phyloP scores from a whole-genome alignment of 2,329 filamentous ascomycete species.

The Cladophialophora chaetospira region DNA sequence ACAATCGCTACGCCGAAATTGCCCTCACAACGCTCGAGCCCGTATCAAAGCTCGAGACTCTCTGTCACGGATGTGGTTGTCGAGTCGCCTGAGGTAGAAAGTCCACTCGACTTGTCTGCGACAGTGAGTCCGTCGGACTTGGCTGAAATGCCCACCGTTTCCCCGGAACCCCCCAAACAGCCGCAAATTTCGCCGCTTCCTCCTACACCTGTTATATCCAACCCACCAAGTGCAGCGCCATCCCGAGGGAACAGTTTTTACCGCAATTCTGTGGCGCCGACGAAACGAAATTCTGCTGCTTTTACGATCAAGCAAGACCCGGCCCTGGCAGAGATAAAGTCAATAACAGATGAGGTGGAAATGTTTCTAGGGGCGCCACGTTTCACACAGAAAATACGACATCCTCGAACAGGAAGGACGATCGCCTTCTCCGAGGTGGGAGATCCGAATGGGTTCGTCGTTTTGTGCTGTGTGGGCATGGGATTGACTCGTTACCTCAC shows the following conservation, averaged over 20 bases:
- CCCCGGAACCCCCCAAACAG: conserved; percentile 11
- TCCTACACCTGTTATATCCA: neutral
- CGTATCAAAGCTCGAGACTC: conserved; percentile 29
- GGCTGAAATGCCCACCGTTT: conserved; percentile 27
- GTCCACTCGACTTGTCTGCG: conserved; percentile 21
- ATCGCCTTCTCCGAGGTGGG: conserved; percentile 98
- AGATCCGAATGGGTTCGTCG: conserved; percentile 84
- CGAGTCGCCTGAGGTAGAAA: conserved; percentile 28
- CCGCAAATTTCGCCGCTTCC: conserved; percentile 1
- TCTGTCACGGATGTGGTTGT: conserved; percentile 31
- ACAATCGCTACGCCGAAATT: conserved; percentile 28
- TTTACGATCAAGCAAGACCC: conserved; percentile 16
- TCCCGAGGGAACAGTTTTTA: conserved; percentile 22
- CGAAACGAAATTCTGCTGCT: conserved; percentile 19
- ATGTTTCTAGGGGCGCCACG: conserved; percentile 80
- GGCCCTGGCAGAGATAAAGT: conserved; percentile 67
- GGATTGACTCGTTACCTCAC: conserved; percentile 93
- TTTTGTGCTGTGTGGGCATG: conserved; percentile 98
- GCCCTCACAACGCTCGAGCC: conserved; percentile 23
- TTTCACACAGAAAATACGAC: conserved; percentile 81
- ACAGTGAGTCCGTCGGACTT: conserved; percentile 24
- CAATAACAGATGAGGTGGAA: conserved; percentile 83
- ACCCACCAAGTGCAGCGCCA: conserved; percentile 13
- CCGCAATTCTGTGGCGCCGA: conserved; percentile 12
- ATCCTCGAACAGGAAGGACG: conserved; percentile 80